Conservation (phyloP, 164 flowering plant species). For the Warburgia ugandensis region DNA sequence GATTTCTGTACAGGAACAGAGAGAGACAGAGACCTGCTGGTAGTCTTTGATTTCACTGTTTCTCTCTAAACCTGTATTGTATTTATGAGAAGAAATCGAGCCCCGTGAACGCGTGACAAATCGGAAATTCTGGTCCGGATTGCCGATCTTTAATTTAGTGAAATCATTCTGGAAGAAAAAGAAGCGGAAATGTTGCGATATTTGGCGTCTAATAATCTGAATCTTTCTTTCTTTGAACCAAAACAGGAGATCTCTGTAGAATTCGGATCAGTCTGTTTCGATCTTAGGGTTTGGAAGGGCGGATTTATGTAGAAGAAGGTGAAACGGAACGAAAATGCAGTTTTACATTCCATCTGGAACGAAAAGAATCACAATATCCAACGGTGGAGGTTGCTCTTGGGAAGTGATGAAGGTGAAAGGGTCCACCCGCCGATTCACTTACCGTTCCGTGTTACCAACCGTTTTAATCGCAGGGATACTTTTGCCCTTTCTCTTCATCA, state of each 20-base stretch:
- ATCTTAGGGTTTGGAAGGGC: too few relatives aligned
- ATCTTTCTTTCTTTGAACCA: too few relatives aligned
- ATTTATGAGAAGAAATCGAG: too few relatives aligned
- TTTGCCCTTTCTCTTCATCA: constrained; percentile 51
- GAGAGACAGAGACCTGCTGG: too few relatives aligned
- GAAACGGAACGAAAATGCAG: constrained; percentile 28
- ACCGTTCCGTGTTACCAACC: constrained; percentile 31
- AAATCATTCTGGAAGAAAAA: constrained; percentile 13
- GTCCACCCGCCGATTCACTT: constrained; percentile 27
- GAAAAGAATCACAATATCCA: constrained; percentile 17
- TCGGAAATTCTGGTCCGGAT: constrained; percentile 2
- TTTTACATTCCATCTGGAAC: constrained; percentile 33
- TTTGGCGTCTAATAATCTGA: too few relatives aligned
- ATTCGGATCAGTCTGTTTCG: too few relatives aligned
- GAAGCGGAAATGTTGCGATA: constrained; percentile 18
- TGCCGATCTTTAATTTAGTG: constrained; percentile 5
- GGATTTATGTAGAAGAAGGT: background rate
- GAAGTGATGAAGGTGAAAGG: constrained; percentile 31
- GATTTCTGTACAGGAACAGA: too few relatives aligned
- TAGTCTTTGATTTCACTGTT: too few relatives aligned
- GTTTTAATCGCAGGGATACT: constrained; percentile 33
- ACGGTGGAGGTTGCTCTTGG: constrained; percentile 9
- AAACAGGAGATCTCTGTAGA: too few relatives aligned
- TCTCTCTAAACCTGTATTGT: too few relatives aligned
- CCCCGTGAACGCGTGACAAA: too few relatives aligned